A percentile compares a stretch with the other conserved stretches of the same genome.
Conservation (phyloP, 768 basidiomycete genomes). For the Candolleomyces efflorescens region DNA sequence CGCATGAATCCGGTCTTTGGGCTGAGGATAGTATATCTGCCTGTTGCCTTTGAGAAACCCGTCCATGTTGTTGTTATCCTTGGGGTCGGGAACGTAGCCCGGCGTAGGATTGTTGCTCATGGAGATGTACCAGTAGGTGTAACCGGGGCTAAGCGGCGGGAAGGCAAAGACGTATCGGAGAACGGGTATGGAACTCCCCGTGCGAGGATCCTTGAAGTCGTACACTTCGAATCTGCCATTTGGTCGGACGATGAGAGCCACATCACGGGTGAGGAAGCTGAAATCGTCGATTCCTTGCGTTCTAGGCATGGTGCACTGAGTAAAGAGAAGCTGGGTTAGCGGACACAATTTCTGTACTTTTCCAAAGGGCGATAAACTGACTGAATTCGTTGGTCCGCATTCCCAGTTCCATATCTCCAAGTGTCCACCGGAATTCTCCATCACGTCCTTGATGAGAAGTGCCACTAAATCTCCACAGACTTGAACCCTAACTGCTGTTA, state of each 20-base stretch:
- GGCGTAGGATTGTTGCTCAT: constrained; percentile 50
- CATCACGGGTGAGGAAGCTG: constrained; percentile 40
- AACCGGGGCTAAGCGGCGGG: constrained; percentile 39
- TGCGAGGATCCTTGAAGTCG: constrained; percentile 36
- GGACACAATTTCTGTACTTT: background rate
- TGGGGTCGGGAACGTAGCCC: constrained; percentile 30
- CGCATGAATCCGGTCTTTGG: constrained; percentile 46
- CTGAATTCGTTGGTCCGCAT: constrained; percentile 34
- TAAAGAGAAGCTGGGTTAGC: constrained; percentile 1
- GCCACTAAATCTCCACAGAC: constrained; percentile 44
- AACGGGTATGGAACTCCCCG: constrained; percentile 23
- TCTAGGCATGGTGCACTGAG: constrained; percentile 38
- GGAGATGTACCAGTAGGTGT: constrained; percentile 51
- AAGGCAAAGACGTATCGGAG: constrained; percentile 36
- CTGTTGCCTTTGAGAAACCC: constrained; percentile 13
- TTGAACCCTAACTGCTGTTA: constrained; percentile 42
- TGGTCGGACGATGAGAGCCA: constrained; percentile 45
- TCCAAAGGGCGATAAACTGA: constrained; percentile 19
- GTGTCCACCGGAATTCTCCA: constrained; percentile 36
- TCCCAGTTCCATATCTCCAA: constrained; percentile 53
- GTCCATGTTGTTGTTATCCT: constrained; percentile 4
- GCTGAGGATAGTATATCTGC: constrained; percentile 41
- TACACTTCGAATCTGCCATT: constrained; percentile 47
- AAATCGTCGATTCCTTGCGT: constrained; percentile 49
- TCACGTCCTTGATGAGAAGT: constrained; percentile 44